These are phyloP conservation scores for Fusarium duplospermum DNA, from an alignment of 2,329 filamentous ascomycete genomes.

Conservation along the genomic window DNA sequence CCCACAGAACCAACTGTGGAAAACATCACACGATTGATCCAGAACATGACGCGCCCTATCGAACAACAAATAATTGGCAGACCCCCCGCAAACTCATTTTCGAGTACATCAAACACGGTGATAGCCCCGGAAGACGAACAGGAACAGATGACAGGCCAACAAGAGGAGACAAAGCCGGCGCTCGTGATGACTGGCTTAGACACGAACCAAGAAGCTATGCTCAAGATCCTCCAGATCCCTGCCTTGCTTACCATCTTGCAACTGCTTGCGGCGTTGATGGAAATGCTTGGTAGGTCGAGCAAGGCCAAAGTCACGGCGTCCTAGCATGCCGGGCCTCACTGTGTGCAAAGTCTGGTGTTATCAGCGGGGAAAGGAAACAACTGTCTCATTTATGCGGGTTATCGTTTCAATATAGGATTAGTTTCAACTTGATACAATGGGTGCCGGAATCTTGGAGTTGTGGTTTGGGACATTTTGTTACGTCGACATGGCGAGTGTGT, in stretches of 20 bases:
- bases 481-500: no score
- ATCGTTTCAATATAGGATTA: no score
- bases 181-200: no score
- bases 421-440: no score
- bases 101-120: not conserved
- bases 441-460: no score
- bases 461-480: no score
- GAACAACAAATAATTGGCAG: not conserved
- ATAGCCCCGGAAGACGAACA: not conserved
- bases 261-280: not conserved
- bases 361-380: no score
- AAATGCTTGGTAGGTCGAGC: not conserved
- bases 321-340: not conserved
- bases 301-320: not conserved
- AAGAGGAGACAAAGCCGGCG: not conserved
- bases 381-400: no score
- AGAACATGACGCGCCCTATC: not conserved
- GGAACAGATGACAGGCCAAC: not conserved
- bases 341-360: accelerated
- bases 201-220: not conserved
- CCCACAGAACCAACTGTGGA: not conserved
- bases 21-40: not conserved
- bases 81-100: not conserved
- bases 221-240: not conserved
- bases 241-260: not conserved